Evolutionary conservation across 495 filamentous ascomycete species (phyloP).

Genomic region (Pseudomonodictys pantanalensis): DNA sequence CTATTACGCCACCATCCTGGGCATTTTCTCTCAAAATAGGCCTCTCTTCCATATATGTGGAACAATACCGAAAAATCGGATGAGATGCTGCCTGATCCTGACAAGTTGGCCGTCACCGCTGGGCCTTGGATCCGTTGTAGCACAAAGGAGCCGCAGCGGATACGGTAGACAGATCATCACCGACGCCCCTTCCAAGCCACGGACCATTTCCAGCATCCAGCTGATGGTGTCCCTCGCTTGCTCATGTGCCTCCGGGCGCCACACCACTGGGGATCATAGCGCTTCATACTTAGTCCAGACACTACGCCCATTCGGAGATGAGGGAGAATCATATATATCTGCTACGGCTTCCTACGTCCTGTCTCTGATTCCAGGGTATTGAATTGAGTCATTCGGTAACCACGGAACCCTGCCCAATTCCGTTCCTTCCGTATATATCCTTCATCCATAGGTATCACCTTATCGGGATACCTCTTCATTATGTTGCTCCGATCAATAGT

Average conservation of each 20-base stretch:
- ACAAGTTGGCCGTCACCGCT: conserved; percentile 4
- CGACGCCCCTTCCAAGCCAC: too few species aligned
- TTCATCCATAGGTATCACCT: not conserved
- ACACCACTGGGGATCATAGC: too few species aligned
- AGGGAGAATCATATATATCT: not conserved
- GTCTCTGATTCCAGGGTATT: not conserved
- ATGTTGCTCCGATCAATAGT: conserved; percentile 16
- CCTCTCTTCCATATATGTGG: conserved; percentile 8
- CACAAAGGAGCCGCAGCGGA: too few species aligned
- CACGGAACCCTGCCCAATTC: too few species aligned
- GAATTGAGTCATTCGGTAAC: too few species aligned
- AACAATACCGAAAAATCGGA: not conserved
- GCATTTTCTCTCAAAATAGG: conserved; percentile 19
- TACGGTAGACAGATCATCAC: too few species aligned
- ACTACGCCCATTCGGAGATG: not conserved
- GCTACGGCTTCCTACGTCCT: not conserved
- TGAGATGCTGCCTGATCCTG: not conserved
- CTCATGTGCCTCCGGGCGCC: too few species aligned
- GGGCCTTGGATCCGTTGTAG: too few species aligned
- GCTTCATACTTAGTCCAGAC: too few species aligned
- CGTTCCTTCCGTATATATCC: not conserved
- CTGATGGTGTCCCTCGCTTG: too few species aligned
- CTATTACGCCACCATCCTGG: conserved; percentile 22
- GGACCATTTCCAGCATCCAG: too few species aligned
- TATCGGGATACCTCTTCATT: not conserved